Conservation (phyloP, 805 yeast species). For the Kockiozyma suomiensis region DNA sequence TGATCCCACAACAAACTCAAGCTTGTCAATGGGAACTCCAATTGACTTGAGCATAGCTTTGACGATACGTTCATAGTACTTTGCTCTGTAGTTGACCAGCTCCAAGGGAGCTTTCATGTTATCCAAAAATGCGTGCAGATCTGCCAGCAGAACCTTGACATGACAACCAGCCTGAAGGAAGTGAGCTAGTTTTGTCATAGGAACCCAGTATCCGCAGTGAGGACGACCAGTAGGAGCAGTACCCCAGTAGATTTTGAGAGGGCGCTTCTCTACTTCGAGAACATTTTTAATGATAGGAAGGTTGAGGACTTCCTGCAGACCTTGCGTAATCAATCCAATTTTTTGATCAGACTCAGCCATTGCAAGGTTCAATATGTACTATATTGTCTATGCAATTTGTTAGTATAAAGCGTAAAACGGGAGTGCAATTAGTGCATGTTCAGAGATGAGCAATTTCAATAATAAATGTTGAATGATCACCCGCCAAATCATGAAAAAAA, state of each 20-base stretch:
- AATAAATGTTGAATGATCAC: no score
- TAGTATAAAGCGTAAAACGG: not conserved
- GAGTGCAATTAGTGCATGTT: not conserved
- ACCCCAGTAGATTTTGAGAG: conserved; percentile 94
- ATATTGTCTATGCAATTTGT: not conserved
- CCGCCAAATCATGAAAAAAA: no score
- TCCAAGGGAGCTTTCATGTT: conserved; percentile 98
- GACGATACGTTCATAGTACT: conserved; percentile 80
- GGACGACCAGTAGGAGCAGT: conserved; percentile 99
- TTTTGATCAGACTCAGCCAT: conserved; percentile 3
- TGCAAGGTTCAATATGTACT: not conserved
- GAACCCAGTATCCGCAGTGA: conserved; percentile 97
- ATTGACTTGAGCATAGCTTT: conserved; percentile 84
- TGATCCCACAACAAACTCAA: conserved; percentile 82
- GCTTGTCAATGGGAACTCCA: conserved; percentile 88
- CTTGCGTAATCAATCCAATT: conserved; percentile 64
- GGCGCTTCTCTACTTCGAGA: conserved; percentile 77
- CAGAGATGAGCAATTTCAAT: no score
- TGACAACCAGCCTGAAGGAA: conserved; percentile 95
- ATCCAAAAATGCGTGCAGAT: conserved; percentile 93
- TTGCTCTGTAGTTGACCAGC: conserved; percentile 83
- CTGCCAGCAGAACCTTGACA: conserved; percentile 89
- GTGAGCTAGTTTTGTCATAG: conserved; percentile 95
- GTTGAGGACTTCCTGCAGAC: conserved; percentile 89
- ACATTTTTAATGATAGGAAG: conserved; percentile 83